phyloP scores from a whole-genome alignment of 2,329 filamentous ascomycete species.

The Exserohilum turcica region DNA sequence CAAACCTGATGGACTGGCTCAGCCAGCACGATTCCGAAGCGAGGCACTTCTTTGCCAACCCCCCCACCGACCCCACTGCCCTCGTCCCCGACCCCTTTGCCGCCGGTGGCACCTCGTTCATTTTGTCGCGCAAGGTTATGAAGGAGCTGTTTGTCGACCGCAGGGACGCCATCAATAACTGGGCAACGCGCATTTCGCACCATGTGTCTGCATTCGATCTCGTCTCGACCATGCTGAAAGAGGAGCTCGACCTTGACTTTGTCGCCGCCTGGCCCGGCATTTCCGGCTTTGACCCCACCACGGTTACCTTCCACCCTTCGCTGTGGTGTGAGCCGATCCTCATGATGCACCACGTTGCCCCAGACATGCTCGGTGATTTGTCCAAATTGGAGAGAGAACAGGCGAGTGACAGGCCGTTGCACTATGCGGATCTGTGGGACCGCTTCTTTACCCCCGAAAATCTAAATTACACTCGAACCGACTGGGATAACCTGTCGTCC shows the following conservation, averaged over 20 bases:
- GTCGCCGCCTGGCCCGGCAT: conserved; percentile 54
- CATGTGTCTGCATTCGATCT: conserved; percentile 60
- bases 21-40: conserved; percentile 54
- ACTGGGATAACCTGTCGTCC: conserved; percentile 44
- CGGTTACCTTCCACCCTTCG: conserved; percentile 51
- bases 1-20: conserved; percentile 60
- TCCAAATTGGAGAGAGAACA: conserved; percentile 53
- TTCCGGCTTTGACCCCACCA: conserved; percentile 37
- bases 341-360: conserved; percentile 53
- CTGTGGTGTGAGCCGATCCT: conserved; percentile 48
- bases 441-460: conserved; percentile 38
- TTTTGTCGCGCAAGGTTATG: conserved; percentile 58
- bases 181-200: conserved; percentile 53
- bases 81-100: conserved; percentile 52
- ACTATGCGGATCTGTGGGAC: conserved; percentile 36
- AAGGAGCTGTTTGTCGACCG: conserved; percentile 50
- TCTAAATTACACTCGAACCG: conserved; percentile 28
- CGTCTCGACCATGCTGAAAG: conserved; percentile 53
- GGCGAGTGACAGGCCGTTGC: conserved; percentile 25
- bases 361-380: conserved; percentile 51
- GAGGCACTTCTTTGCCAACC: conserved; percentile 59
- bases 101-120: conserved; percentile 60
- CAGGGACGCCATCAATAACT: conserved; percentile 47
- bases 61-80: conserved; percentile 19
- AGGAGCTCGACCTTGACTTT: conserved; percentile 53